Conservation (phyloP, 1,139 yeast genomes). For the Pichia sp. region DNA sequence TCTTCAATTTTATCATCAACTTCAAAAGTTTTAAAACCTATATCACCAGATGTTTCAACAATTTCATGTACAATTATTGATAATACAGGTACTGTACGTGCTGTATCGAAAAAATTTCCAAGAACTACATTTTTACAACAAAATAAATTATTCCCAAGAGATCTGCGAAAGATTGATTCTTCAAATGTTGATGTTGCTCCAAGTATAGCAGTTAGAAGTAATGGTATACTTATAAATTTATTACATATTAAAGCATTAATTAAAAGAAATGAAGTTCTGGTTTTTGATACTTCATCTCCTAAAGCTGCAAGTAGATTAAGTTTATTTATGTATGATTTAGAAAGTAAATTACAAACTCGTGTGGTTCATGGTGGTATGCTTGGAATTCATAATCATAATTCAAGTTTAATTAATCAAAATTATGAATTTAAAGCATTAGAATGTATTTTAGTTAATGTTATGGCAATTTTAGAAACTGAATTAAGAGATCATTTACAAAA, state of each 20-base stretch:
- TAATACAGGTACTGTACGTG: constrained; percentile 45
- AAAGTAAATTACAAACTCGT: constrained; percentile 59
- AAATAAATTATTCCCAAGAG: constrained; percentile 65
- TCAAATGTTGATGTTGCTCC: constrained; percentile 67
- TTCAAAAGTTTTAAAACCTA: constrained; percentile 13
- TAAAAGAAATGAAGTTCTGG: constrained; percentile 55
- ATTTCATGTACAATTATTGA: constrained; percentile 59
- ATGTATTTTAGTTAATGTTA: constrained; percentile 48
- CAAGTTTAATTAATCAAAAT: constrained; percentile 25
- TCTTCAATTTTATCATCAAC: constrained; percentile 4
- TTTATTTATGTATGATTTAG: constrained; percentile 86
- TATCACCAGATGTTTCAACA: constrained; percentile 16
- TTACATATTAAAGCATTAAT: constrained; percentile 67
- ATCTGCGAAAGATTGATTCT: constrained; percentile 67
- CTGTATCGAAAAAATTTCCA: constrained; percentile 54
- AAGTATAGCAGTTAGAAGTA: constrained; percentile 54
- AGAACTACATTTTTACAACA: constrained; percentile 51
- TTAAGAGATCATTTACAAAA: constrained; percentile 37
- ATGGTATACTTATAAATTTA: constrained; percentile 58
- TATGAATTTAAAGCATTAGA: constrained; percentile 55
- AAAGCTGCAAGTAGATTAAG: constrained; percentile 66
- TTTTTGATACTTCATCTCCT: constrained; percentile 51
- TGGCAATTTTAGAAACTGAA: constrained; percentile 51
- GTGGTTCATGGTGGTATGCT: constrained; percentile 23
- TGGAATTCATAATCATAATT: constrained; percentile 8